phyloP scores from a whole-genome alignment of 495 filamentous ascomycete genomes.

The Sordaria brevicollis region DNA sequence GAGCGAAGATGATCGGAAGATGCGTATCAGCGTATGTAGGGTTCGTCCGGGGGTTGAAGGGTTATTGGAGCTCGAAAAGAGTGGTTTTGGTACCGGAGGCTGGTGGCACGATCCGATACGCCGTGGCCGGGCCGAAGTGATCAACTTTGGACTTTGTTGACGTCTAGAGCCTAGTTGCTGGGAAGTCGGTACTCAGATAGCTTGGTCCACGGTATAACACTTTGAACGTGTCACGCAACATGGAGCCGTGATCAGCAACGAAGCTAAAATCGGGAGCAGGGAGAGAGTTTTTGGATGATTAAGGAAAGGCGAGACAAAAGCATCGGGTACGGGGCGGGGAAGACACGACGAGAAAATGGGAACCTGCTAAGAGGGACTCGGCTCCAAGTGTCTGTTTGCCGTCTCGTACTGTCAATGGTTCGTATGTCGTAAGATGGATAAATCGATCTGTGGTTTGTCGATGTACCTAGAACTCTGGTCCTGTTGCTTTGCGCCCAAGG shows the following conservation, averaged over 20 bases:
- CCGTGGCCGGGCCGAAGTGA: conserved; percentile 7
- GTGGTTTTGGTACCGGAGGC: conserved; percentile 6
- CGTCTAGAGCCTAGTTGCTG: neutral
- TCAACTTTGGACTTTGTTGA: neutral
- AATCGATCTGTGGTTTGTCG: neutral
- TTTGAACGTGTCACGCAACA: neutral
- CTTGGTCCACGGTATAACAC: neutral
- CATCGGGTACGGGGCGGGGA: neutral
- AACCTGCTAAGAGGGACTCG: neutral
- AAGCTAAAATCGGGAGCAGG: neutral
- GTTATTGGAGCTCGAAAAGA: neutral
- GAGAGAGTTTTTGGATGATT: neutral
- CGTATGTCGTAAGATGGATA: neutral
- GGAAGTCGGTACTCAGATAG: neutral
- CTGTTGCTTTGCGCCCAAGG: neutral
- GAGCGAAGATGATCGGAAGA: conserved; percentile 19
- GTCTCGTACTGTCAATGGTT: neutral
- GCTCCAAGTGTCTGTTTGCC: neutral
- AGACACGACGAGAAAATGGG: neutral
- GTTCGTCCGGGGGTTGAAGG: neutral
- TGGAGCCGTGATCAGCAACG: neutral
- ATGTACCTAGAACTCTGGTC: neutral
- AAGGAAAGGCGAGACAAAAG: neutral
- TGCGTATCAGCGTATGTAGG: conserved; percentile 8
- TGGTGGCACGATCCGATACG: conserved; percentile 23